Conservation (phyloP, 305 asterid species). For the Solanum hybrid region DNA sequence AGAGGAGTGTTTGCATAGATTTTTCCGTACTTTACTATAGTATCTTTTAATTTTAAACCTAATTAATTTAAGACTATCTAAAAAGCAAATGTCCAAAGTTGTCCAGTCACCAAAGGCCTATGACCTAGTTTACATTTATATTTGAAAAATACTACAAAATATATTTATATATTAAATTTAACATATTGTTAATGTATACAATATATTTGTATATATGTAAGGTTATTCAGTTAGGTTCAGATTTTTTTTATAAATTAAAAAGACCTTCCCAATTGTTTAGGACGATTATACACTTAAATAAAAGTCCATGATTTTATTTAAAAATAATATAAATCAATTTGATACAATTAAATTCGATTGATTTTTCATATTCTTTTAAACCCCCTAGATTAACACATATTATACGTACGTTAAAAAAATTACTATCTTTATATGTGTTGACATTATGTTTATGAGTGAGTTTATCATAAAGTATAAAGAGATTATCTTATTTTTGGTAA, state of each 20-base stretch:
- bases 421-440: background rate
- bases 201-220: too few species aligned
- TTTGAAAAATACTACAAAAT: background rate
- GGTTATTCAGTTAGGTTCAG: fast-evolving
- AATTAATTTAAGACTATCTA: background rate
- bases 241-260: too few species aligned
- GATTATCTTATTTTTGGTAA: background rate
- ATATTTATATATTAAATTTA: too few species aligned
- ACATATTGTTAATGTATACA: background rate
- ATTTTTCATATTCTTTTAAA: too few species aligned
- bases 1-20: background rate
- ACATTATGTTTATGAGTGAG: background rate
- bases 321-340: too few species aligned
- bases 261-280: background rate
- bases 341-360: too few species aligned
- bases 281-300: background rate
- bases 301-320: too few species aligned
- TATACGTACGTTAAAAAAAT: background rate
- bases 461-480: background rate
- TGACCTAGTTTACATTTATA: background rate
- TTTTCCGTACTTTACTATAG: background rate
- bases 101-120: background rate
- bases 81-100: background rate
- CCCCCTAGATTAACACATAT: background rate
- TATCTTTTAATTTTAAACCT: background rate